phyloP scores from a whole-genome alignment of 768 basidiomycete genomes.

The Amanita rubescens region DNA sequence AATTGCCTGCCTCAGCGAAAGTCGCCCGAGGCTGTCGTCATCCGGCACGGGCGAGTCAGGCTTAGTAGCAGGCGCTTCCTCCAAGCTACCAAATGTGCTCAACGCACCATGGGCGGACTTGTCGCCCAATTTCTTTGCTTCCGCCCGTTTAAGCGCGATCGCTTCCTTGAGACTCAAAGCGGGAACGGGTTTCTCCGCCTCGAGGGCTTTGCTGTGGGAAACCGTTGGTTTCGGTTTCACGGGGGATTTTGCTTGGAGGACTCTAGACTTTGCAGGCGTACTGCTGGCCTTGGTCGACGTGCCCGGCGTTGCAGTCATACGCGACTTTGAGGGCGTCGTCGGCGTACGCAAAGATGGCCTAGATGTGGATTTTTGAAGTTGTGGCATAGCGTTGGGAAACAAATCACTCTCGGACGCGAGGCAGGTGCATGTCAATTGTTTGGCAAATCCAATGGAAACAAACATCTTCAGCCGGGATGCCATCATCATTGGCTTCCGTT shows the following conservation, averaged over 20 bases:
- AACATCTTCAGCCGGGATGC: neutral
- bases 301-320: neutral
- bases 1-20: slow-evolving; percentile 65
- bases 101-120: slow-evolving; percentile 19
- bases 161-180: slow-evolving; percentile 61
- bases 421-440: neutral
- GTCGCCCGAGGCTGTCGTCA: slow-evolving; percentile 55
- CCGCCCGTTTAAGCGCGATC: slow-evolving; percentile 72
- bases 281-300: neutral
- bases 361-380: neutral
- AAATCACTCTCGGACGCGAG: neutral
- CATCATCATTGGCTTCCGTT: neutral
- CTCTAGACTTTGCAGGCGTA: neutral
- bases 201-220: slow-evolving; percentile 20
- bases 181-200: slow-evolving; percentile 20
- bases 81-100: slow-evolving; percentile 34
- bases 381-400: neutral
- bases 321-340: slow-evolving; percentile 3
- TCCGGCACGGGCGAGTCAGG: slow-evolving; percentile 22
- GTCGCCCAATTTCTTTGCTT: slow-evolving; percentile 58
- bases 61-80: slow-evolving; percentile 36
- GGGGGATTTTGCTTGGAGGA: neutral
- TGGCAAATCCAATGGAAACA: neutral
- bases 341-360: neutral
- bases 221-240: neutral